phyloP scores from a whole-genome alignment of 2,329 filamentous ascomycete species.

The Arthrinium phaeospermum region DNA sequence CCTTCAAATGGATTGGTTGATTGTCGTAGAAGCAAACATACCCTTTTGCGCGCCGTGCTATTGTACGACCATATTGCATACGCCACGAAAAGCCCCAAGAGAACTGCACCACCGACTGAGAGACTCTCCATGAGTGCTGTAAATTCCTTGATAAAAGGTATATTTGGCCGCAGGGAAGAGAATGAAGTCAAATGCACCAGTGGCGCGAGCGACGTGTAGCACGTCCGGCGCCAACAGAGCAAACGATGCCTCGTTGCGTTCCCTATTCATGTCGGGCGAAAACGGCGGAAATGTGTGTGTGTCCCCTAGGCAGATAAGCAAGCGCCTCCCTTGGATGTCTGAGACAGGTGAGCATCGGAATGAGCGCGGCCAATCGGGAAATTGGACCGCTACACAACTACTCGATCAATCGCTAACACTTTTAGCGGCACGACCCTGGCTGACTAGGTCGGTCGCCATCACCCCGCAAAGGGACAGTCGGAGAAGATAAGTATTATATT shows the following conservation, averaged over 20 bases:
- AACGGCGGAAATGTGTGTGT: neutral
- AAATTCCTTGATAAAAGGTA: neutral
- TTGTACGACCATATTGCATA: neutral
- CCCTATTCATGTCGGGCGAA: neutral
- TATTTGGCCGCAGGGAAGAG: neutral
- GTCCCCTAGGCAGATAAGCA: neutral
- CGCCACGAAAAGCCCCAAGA: conserved; percentile 6
- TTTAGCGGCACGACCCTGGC: neutral
- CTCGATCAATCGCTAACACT: neutral
- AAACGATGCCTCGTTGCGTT: neutral
- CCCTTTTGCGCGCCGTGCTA: neutral
- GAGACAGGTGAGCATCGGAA: conserved; percentile 7
- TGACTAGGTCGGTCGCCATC: neutral
- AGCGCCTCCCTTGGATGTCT: neutral
- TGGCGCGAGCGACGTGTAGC: neutral
- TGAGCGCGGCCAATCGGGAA: neutral
- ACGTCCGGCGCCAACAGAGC: neutral
- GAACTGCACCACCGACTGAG: neutral
- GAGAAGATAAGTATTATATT: neutral
- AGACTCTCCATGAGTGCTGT: neutral
- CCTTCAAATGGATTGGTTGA: neutral
- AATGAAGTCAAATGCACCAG: neutral
- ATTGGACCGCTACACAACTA: neutral
- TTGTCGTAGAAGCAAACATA: neutral
- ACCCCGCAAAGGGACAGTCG: neutral